Evolutionary conservation across 2,329 filamentous ascomycete genomes (phyloP), one percentile per base, ranked within the genome.

Genomic region (Stemphylium beticola): DNA sequence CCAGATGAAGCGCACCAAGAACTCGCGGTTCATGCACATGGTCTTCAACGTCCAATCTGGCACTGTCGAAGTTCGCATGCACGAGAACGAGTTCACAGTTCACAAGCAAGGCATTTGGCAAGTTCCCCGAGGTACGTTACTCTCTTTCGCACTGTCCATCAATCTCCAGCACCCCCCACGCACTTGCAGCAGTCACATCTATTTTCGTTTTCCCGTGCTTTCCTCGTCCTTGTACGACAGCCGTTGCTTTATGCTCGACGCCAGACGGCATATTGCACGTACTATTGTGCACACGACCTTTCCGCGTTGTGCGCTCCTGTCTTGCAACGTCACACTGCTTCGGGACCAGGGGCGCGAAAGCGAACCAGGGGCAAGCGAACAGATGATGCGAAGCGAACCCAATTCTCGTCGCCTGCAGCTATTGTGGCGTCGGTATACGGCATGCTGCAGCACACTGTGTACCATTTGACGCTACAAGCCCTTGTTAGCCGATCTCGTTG

Each of bases 11-110:
- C 86, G 88, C 64, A 85, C 88, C 43, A 98, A 98, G 82, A 98
- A 97, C 76, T 90, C 90, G 32, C 85, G 93, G 59, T 93, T 90
- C 78, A 98, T 97, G 91, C 92, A 97, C 72, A 95, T 99, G 89
- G 88, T 90, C 1, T 98, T 98, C 75, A 97, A 96, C 66, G 89
- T 99, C 26, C 88, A 92, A 65, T 84, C 85, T 39, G 95, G 95
- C 18, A 87, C 89, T 61, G 92, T 97, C 17, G 82, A 87, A 61
- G 93, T 96, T 17, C 89, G 86, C 24, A 85, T 96, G 42, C 86
- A 89, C 61, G 85, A 90, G 61, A 89, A 84, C 20, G 80, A 83
- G 58, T 98, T 99, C 73, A 87, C 89, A 52, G 92, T 96, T 61
- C 87, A 88, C 33, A 92, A 90, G 65, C 93, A 93, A 36, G 93